These are phyloP conservation scores for Termitomyces sp. DNA, from an alignment of 768 basidiomycete genomes.

Conservation along the genomic window DNA sequence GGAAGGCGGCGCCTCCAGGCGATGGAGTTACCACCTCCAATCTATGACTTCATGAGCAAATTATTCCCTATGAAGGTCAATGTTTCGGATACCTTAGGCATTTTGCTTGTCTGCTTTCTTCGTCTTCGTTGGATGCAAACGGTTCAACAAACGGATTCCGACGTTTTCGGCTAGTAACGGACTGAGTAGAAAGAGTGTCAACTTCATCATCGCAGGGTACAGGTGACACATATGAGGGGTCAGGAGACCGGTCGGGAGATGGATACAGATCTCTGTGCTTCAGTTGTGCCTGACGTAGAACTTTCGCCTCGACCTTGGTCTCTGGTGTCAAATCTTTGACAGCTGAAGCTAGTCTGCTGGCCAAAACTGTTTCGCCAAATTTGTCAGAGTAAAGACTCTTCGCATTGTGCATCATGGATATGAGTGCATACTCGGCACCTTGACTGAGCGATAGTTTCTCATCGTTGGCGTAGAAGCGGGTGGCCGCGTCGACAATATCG, in stretches of 20 bases:
- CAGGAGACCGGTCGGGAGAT: slow-evolving; percentile 14
- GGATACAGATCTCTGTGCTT: slow-evolving; percentile 13
- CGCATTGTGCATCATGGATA: slow-evolving; percentile 16
- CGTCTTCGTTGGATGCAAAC: not conserved
- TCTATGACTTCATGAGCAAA: not conserved
- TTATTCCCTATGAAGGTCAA: too few relatives aligned
- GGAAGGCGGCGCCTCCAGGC: not conserved
- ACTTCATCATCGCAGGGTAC: not conserved
- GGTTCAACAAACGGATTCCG: slow-evolving; percentile 1
- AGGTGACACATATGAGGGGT: not conserved
- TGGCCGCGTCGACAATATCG: slow-evolving; percentile 34
- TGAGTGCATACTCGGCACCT: slow-evolving; percentile 18
- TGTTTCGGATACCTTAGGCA: slow-evolving; percentile 13
- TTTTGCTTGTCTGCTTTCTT: slow-evolving; percentile 9
- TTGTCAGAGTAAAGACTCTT: slow-evolving; percentile 17
- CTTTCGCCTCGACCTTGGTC: slow-evolving; percentile 12
- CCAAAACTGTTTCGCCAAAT: slow-evolving; percentile 22
- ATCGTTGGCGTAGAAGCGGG: slow-evolving; percentile 22
- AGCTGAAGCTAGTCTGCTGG: slow-evolving; percentile 20
- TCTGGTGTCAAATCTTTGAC: slow-evolving; percentile 24
- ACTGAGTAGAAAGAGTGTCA: too few relatives aligned
- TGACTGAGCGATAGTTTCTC: slow-evolving; percentile 17
- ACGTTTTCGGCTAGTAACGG: slow-evolving; percentile 11
- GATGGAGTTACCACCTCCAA: not conserved
- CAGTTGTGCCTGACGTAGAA: not conserved